A percentile compares a stretch with the other conserved stretches of the same genome.
phyloP scores from a whole-genome alignment of 345 rosid species.

The Syzygium jambos region DNA sequence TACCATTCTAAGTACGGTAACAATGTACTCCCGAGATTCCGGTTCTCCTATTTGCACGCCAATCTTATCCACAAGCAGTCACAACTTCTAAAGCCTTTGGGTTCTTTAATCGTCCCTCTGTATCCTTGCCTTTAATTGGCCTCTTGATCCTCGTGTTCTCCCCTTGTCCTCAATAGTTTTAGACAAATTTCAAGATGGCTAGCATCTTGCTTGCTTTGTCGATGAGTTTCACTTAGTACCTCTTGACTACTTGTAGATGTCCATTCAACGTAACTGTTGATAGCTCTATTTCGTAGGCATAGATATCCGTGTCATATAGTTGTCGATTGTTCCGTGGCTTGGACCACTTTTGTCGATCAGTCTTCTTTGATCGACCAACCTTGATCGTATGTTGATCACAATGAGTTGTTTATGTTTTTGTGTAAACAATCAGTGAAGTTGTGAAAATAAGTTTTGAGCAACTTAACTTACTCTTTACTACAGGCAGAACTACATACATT shows the following conservation, averaged over 20 bases:
- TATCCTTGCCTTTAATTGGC: background rate
- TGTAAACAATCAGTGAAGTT: background rate
- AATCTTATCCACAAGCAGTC: rapidly evolving
- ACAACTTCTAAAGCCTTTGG: background rate
- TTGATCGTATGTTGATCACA: background rate
- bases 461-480: background rate
- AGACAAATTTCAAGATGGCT: background rate
- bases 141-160: background rate
- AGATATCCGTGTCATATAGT: background rate
- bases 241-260: background rate
- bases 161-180: background rate
- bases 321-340: background rate
- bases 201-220: background rate
- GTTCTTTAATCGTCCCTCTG: background rate
- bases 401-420: background rate
- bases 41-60: background rate
- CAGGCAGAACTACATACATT: background rate
- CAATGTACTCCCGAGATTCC: background rate
- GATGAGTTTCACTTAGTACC: background rate
- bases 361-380: background rate
- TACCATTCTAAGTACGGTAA: background rate
- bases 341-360: background rate
- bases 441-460: background rate
- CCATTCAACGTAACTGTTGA: background rate
- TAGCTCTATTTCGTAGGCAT: background rate